Conservation (phyloP, 2,329 filamentous ascomycete species). For the Cytospora paraplurivora region DNA sequence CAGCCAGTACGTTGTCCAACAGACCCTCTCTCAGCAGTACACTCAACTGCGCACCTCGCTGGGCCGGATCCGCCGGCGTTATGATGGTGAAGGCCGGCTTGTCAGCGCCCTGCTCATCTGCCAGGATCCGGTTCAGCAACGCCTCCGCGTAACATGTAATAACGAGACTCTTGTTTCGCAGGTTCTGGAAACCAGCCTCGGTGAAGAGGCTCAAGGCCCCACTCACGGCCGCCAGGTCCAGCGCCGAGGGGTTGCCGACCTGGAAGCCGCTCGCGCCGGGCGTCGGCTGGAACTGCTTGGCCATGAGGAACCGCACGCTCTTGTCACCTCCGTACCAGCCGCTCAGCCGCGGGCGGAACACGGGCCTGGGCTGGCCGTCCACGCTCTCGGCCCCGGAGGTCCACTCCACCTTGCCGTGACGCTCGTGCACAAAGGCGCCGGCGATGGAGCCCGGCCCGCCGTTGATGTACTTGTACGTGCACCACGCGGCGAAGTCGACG, state of each 20-base stretch:
- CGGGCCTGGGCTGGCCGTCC: slow-evolving; percentile 39
- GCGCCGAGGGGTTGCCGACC: slow-evolving; percentile 78
- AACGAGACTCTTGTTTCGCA: slow-evolving; percentile 71
- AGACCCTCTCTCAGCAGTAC: slow-evolving; percentile 68
- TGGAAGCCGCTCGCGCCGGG: slow-evolving; percentile 80
- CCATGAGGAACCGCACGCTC: slow-evolving; percentile 77
- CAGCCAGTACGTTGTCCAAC: slow-evolving; percentile 66
- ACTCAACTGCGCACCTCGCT: slow-evolving; percentile 79
- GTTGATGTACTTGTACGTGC: slow-evolving; percentile 94
- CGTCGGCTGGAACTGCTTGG: slow-evolving; percentile 76
- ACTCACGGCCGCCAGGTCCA: slow-evolving; percentile 75
- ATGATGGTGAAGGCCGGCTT: slow-evolving; percentile 60
- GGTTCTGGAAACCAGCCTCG: slow-evolving; percentile 66
- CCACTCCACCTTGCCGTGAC: slow-evolving; percentile 61
- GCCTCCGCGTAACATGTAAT: slow-evolving; percentile 78
- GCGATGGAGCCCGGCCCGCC: slow-evolving; percentile 80
- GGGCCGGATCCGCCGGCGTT: slow-evolving; percentile 67
- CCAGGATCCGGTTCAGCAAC: slow-evolving; percentile 55
- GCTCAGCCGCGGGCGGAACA: slow-evolving; percentile 67
- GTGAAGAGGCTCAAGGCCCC: slow-evolving; percentile 75
- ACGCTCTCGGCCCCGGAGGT: slow-evolving; percentile 44
- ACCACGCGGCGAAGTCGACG: slow-evolving; percentile 91
- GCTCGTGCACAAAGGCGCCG: slow-evolving; percentile 78
- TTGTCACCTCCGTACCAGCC: slow-evolving; percentile 92
- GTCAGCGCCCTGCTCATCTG: slow-evolving; percentile 35